Base-by-base conservation (phyloP, 225 moss, liverwort and hornwort genomes). In the Pseudisothecium myosuroides region DNA sequence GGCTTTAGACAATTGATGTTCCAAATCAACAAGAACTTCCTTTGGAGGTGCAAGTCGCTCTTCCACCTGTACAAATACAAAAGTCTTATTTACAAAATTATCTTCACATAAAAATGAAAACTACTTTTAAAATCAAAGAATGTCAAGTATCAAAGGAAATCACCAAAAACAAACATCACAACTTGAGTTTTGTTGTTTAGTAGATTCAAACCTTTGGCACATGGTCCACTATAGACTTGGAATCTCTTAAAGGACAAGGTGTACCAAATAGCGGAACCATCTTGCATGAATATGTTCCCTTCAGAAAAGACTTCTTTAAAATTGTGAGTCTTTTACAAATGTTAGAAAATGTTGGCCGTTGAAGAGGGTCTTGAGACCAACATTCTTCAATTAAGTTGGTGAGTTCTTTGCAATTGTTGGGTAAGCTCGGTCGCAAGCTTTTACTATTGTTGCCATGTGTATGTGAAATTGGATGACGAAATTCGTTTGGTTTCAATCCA, bases 41-140 rank as follows among this genome's bases (percentile, higher is more conserved):
- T 72, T 72, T 27, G 5, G 7, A 8, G 39, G 23, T 23, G 13
- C 69, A 13, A 23, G 2, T 69, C 0, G 13, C 7, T 69, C 69
- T 6, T 69, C 3, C 23, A 39, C 69, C 39, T 69, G 1, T 4
- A 39, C 23, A 23, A 23, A 23, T 23, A 23, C 37, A 39, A 69
- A 39, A 23, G 4, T 13, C 39, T 12, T 23, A n/a, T 23, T 7
- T n/a, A 37, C 12, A 12, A 7, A 69, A 14, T 39, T 0, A 8
- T 8, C 12, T 13, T 13, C 5, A 9, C 0, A 23, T 13, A 2
- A 4, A 39, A 24, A 1, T 17, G 34, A 17, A 23, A 8, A 1
- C 23, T 1, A 7, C 2, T 5, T 23, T 1, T 14, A 7, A 69
- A 39, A 24, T 5, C 4, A 39, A 0, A 2, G n/a, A 71, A 26